Evolutionary conservation across 176 grass and related monocot genomes (phyloP), one percentile per base, ranked within the genome.

Genomic region (Cocos nucifera): DNA sequence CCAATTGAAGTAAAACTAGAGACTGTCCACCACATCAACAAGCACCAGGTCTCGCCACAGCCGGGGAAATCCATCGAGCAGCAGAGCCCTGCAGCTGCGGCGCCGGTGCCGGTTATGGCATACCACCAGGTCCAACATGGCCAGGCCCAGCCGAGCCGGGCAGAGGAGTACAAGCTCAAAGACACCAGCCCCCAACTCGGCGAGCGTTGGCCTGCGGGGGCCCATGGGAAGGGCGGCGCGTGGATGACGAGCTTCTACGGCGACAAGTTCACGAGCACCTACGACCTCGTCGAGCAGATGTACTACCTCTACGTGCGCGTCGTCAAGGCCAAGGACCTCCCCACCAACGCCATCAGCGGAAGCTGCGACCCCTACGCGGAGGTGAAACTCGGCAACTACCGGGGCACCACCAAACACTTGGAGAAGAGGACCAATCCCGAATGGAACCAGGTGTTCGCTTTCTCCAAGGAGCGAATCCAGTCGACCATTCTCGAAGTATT

Each of bases 81-180:
- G 44, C 75, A 8, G 64, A 55, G 22, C 16, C 62, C n/a, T n/a
- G n/a, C 51, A 15, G 51, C 54, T 15, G 14, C 55, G 9, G 53
- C 64, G 62, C 72, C 50, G 8, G 28, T 30, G 28, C 71, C 82
- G 3, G 26, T 18, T 35, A 94, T 88, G 89, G 50, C 77, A 20
- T 87, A 73, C 59, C 89, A 72, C 4, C 86, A 85, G 18, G 84
- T 81, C 4, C 82, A 83, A 64, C 77, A 60, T 22, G 84, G 75
- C 0, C 80, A 80, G 59, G 77, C 53, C 14, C 80, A 79, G 52
- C 1, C 1, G 23, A 23, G 51, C 24, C 65, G 25, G 4, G 25
- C 15, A 9, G 52, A 68, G 21, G 51, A 56, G n/a, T 68, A 68
- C 65, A 54, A 56, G 65, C 53, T 68, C 17, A 68, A 68, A 51